Percentiles rank a stretch among this genome's conserved stretches.
phyloP scores from a whole-genome alignment of 2,329 filamentous ascomycete species.

The Trichoderma atrobrunneum region DNA sequence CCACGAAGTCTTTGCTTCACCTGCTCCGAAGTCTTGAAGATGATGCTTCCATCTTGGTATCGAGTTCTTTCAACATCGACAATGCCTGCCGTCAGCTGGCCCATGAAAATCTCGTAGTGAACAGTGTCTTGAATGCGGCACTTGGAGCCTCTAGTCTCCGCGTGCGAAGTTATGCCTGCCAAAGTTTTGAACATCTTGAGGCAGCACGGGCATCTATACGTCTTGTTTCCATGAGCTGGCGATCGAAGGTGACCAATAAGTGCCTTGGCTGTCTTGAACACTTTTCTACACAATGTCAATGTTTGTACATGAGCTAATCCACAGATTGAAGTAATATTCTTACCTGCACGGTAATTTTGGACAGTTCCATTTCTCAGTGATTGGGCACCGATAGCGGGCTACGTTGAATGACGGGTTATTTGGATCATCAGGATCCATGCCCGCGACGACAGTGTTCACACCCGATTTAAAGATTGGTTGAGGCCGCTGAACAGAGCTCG shows the following conservation, averaged over 20 bases:
- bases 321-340: constrained; percentile 24
- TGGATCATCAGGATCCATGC: constrained; percentile 42
- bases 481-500: neutral
- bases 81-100: constrained; percentile 35
- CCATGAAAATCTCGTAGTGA: constrained; percentile 34
- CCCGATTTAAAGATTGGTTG: constrained; percentile 18
- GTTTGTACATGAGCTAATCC: neutral
- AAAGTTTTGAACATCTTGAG: constrained; percentile 39
- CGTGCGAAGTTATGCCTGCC: constrained; percentile 46
- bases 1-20: constrained; percentile 7
- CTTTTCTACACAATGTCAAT: constrained; percentile 35
- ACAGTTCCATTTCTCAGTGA: constrained; percentile 49
- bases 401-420: constrained; percentile 46
- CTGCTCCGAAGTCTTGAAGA: constrained; percentile 26
- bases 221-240: constrained; percentile 36
- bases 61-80: constrained; percentile 25
- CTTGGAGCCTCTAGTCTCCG: constrained; percentile 41
- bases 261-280: constrained; percentile 33
- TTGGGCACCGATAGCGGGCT: constrained; percentile 44
- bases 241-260: constrained; percentile 46
- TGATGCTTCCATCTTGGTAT: constrained; percentile 30
- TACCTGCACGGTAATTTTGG: constrained; percentile 53
- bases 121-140: constrained; percentile 45
- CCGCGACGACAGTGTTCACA: constrained; percentile 16
- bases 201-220: constrained; percentile 46